Base-by-base conservation (phyloP, 768 basidiomycete species). In the Sarcodon aspratus region DNA sequence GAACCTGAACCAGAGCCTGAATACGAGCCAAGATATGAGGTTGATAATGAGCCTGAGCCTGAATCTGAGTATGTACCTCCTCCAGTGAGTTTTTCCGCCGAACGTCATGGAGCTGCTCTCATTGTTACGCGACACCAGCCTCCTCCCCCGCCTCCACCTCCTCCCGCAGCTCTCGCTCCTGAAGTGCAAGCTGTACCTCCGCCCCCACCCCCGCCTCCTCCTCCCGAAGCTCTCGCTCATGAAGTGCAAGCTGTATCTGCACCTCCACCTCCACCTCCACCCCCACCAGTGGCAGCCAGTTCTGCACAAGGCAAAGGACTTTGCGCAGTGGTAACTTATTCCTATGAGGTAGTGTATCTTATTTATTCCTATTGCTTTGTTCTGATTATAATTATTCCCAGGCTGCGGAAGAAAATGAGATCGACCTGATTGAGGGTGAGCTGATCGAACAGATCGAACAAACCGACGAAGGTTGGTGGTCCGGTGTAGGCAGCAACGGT, bases 401-500 rank as follows among this genome's bases (percentile, higher is more conserved):
- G 79, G 86, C 85, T 12, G 71, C 80, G 9, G 89, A 91, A 64
- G 86, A 91, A 52, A 92, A 92, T 57, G 94, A 97, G 61, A 79
- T 97, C 69, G 63, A 63, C 49, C 72, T 96, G 18, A 54, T 68
- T 1, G 92, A 95, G 62, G 89, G 90, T 42, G 89, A 94, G 59
- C 64, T 81, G 34, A 79, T 96, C 45, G 79, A 84, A 49, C 77
- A 85, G 54, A 79, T 95, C 44, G 87, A 92, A 63, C 80, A 88
- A 63, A 64, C 89, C 12, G 89, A 85, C 55, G 86, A 89, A 55
- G 87, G 88, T 6, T 98, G 94, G 94, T 96, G 93, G 94, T 76
- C 71, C 50, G 94, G 90, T 17, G 69, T 79, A 45, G 82, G 80
- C 32, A 66, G 71, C 37, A 74, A 70, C 18, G 91, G 90, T 6